Conservation (phyloP, 1,284 basidiomycete genomes). For the Irpex lacteus region DNA sequence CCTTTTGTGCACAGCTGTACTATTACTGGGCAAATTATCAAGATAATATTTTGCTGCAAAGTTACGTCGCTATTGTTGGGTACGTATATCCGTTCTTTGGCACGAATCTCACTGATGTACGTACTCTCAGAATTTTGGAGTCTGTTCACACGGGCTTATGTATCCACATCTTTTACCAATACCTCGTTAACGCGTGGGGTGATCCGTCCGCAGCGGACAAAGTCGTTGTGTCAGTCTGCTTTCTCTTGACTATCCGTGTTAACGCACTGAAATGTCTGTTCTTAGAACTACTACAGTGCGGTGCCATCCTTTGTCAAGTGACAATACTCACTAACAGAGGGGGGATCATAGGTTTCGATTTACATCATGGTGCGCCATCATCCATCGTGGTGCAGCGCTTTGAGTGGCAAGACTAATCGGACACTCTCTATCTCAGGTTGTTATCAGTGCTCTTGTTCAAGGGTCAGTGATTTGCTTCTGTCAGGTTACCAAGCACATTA, state of each 20-base stretch:
- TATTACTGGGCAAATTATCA: neutral
- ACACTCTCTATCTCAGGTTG: neutral
- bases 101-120: neutral
- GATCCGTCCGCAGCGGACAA: neutral
- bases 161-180: neutral
- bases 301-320: neutral
- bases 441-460: neutral
- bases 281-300: neutral
- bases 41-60: neutral
- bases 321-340: neutral
- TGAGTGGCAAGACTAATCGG: neutral
- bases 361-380: neutral
- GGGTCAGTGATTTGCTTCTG: neutral
- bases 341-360: neutral
- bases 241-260: neutral
- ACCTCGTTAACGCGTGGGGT: neutral
- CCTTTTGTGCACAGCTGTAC: neutral
- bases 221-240: neutral
- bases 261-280: neutral
- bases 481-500: neutral
- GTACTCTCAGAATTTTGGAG: neutral
- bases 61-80: neutral
- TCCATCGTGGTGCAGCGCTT: neutral
- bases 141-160: neutral
- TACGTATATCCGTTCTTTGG: neutral